These are phyloP conservation scores for Scheffersomyces parashehatae DNA, from an alignment of 1,139 yeast genomes.

Conservation along the genomic window DNA sequence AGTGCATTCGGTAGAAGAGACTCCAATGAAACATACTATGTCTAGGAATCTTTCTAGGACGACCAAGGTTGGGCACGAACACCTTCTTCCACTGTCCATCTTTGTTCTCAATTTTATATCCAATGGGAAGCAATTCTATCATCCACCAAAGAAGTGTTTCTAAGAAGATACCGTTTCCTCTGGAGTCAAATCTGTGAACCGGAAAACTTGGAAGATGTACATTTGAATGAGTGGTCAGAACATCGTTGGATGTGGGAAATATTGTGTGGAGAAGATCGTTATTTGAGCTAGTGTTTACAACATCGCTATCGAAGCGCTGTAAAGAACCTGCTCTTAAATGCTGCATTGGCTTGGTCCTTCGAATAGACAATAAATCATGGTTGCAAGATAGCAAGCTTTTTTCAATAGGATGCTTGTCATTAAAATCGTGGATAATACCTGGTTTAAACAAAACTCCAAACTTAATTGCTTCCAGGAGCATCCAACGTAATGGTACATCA, in stretches of 20 bases:
- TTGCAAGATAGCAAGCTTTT: slow-evolving; percentile 44
- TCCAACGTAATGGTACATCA: slow-evolving; percentile 59
- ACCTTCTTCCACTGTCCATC: slow-evolving; percentile 49
- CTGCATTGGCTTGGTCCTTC: slow-evolving; percentile 2
- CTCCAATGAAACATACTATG: slow-evolving; percentile 62
- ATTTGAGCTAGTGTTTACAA: not conserved
- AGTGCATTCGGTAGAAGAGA: slow-evolving; percentile 53
- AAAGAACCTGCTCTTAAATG: slow-evolving; percentile 10
- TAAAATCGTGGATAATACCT: slow-evolving; percentile 39
- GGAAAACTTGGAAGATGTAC: slow-evolving; percentile 10
- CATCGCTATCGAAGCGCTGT: slow-evolving; percentile 7
- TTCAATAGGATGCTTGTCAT: slow-evolving; percentile 31
- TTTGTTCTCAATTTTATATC: slow-evolving; percentile 46
- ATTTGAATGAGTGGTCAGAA: not conserved
- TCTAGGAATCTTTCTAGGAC: slow-evolving; percentile 47
- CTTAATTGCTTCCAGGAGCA: slow-evolving; percentile 51
- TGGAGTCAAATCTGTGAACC: slow-evolving; percentile 29
- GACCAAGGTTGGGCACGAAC: slow-evolving; percentile 56
- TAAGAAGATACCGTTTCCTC: slow-evolving; percentile 27
- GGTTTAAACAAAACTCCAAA: slow-evolving; percentile 49
- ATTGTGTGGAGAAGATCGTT: not conserved
- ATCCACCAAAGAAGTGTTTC: slow-evolving; percentile 54
- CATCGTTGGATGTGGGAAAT: not conserved
- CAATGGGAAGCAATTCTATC: slow-evolving; percentile 59
- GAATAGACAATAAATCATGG: slow-evolving; percentile 45